Conservation (phyloP, 148 eudicot genomes). For the Rhododendron kiyosumense region DNA sequence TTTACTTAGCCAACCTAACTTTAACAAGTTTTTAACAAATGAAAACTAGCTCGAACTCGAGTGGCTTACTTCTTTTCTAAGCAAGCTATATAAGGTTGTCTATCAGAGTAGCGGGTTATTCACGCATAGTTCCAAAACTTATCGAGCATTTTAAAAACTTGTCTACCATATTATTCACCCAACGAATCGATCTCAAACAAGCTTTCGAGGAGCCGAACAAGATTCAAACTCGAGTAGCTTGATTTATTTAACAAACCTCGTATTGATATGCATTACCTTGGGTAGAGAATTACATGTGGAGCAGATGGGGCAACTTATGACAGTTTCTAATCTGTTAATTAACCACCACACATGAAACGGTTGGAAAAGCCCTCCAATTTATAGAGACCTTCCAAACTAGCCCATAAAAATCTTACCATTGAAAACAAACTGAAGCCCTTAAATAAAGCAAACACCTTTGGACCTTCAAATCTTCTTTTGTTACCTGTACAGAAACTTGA, state of each 20-base stretch:
- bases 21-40: no score
- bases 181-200: not conserved
- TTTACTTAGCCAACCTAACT: no score
- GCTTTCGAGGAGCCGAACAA: not conserved
- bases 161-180: no score
- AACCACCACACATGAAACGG: not conserved
- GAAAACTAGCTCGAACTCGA: no score
- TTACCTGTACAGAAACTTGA: not conserved
- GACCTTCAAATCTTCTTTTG: not conserved
- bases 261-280: not conserved
- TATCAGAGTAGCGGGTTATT: not conserved
- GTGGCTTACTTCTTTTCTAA: no score
- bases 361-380: not conserved
- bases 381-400: not conserved
- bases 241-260: not conserved
- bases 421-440: not conserved
- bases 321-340: not conserved
- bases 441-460: not conserved
- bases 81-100: not conserved
- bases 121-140: not conserved
- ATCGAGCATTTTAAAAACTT: not conserved
- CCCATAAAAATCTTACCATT: not conserved
- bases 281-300: not conserved
- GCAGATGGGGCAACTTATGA: not conserved
- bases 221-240: not conserved